Conservation (phyloP, 768 basidiomycete genomes). For the Scleroderma citrinum region DNA sequence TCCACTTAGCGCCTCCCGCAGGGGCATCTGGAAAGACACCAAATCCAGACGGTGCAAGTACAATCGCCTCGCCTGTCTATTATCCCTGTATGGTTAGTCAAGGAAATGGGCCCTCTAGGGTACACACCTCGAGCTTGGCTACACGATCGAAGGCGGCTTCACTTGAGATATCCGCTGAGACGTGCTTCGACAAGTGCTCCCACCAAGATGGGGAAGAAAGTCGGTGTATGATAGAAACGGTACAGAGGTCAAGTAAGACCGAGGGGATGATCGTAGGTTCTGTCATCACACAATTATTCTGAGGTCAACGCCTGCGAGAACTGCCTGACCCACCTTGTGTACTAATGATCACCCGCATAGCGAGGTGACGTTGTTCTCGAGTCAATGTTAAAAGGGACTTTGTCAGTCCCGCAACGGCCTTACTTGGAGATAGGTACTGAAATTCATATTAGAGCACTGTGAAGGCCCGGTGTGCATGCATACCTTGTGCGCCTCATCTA, state of each 20-base stretch:
- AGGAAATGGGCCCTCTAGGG: background rate
- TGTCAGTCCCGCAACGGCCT: conserved; percentile 48
- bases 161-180: conserved; percentile 54
- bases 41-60: conserved; percentile 61
- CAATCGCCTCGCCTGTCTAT: conserved; percentile 70
- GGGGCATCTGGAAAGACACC: conserved; percentile 32
- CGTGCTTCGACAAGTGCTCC: conserved; percentile 61
- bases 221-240: conserved; percentile 57
- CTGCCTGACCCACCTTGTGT: conserved; percentile 50
- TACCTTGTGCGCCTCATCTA: conserved; percentile 76
- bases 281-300: conserved; percentile 19
- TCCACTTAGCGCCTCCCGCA: conserved; percentile 6
- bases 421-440: conserved; percentile 53
- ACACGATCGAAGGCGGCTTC: conserved; percentile 62
- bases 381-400: conserved; percentile 52
- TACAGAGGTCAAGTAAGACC: conserved; percentile 60
- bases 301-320: background rate
- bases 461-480: background rate
- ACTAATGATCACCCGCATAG: conserved; percentile 67
- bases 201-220: conserved; percentile 78
- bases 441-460: conserved; percentile 1
- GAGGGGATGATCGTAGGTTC: conserved; percentile 72
- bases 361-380: conserved; percentile 65
- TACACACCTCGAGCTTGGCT: conserved; percentile 53
- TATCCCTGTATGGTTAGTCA: conserved; percentile 1